A percentile compares a stretch with the other conserved stretches of the same genome.
Evolutionary conservation across 2,329 filamentous ascomycete genomes (phyloP).

Genomic region (Calonectria honghensis): DNA sequence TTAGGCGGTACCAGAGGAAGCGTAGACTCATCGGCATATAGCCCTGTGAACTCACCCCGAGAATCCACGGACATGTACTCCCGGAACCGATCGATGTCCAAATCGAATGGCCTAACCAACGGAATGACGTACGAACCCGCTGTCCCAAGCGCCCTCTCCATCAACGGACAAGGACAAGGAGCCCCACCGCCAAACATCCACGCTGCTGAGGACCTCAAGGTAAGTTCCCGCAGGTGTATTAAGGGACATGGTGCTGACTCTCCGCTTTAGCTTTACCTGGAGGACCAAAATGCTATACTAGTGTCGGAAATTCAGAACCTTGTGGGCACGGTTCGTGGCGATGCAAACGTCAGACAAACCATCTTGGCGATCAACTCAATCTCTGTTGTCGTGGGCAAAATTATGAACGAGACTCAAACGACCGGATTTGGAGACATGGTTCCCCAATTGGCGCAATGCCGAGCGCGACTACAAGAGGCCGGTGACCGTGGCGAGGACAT

Average conservation of each 20-base stretch:
- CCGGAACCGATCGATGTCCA: slow-evolving; percentile 54
- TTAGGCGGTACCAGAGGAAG: slow-evolving; percentile 75
- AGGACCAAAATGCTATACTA: slow-evolving; percentile 87
- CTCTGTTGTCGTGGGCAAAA: slow-evolving; percentile 80
- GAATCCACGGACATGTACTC: slow-evolving; percentile 70
- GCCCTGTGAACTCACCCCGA: slow-evolving; percentile 81
- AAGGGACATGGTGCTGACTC: slow-evolving; percentile 31
- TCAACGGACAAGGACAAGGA: slow-evolving; percentile 61
- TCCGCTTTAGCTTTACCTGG: slow-evolving; percentile 79
- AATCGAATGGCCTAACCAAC: slow-evolving; percentile 59
- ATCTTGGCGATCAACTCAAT: slow-evolving; percentile 83
- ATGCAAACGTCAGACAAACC: slow-evolving; percentile 78
- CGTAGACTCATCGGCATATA: slow-evolving; percentile 83
- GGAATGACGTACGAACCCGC: slow-evolving; percentile 61
- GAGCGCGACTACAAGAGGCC: slow-evolving; percentile 79
- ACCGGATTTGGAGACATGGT: slow-evolving; percentile 72
- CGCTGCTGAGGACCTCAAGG: slow-evolving; percentile 70
- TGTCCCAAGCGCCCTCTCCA: slow-evolving; percentile 62
- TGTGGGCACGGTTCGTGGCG: slow-evolving; percentile 81
- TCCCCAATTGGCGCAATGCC: slow-evolving; percentile 76
- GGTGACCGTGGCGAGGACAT: slow-evolving; percentile 77
- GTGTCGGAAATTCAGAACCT: slow-evolving; percentile 89
- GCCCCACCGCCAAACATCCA: slow-evolving; percentile 61
- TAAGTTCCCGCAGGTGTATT: slow-evolving; percentile 44
- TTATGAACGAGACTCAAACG: slow-evolving; percentile 79